Evolutionary conservation across 225 moss, liverwort and hornwort genomes (phyloP).

Genomic region (Marchantia paleacea): DNA sequence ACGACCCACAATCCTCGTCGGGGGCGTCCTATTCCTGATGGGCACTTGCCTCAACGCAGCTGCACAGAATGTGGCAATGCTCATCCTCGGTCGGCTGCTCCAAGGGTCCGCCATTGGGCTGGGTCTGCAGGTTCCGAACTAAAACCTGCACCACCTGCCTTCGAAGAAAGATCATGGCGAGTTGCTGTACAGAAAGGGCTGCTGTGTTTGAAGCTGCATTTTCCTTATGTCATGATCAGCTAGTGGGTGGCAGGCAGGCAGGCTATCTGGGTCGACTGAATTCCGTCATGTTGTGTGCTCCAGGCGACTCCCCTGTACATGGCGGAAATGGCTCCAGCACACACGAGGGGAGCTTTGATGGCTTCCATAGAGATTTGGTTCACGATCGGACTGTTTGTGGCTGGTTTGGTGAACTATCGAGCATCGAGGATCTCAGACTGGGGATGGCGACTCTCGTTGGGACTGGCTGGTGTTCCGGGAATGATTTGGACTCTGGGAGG

Average conservation of each 20-base stretch:
- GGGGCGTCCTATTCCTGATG: not conserved
- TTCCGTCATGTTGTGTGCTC: not conserved
- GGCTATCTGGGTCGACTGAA: not conserved
- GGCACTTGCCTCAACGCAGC: constrained; percentile 5
- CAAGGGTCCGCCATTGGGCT: not conserved
- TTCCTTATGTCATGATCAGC: not conserved
- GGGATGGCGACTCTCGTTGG: constrained; percentile 20
- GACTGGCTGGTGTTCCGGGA: constrained; percentile 9
- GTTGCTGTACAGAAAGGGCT: too few species aligned
- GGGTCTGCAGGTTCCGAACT: not conserved
- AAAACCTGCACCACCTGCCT: too few species aligned
- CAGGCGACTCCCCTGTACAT: constrained; percentile 10
- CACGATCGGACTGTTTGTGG: not conserved
- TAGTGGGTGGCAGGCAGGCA: too few species aligned
- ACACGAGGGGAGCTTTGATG: constrained; percentile 7
- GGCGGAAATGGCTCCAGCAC: constrained; percentile 14
- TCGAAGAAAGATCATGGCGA: not conserved
- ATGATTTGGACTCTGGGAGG: not conserved
- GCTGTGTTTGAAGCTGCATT: not conserved
- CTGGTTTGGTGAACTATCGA: not conserved
- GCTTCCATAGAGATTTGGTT: not conserved
- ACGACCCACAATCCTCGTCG: not conserved
- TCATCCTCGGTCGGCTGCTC: constrained; percentile 7
- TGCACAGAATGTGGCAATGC: constrained; percentile 5
- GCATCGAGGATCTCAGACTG: not conserved